phyloP scores from a whole-genome alignment of 345 rosid genomes.

The Brassica carinata region DNA sequence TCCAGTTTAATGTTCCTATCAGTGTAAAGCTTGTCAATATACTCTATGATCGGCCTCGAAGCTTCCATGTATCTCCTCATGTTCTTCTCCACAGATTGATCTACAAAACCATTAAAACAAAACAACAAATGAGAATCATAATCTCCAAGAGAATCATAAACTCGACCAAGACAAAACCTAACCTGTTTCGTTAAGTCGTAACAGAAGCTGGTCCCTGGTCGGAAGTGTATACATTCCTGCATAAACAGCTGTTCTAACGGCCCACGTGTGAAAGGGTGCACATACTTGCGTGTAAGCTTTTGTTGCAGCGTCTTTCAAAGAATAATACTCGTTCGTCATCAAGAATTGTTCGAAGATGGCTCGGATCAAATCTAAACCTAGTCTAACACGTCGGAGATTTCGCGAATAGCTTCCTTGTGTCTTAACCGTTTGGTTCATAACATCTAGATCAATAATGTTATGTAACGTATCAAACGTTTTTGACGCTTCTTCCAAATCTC shows the following conservation, averaged over 20 bases:
- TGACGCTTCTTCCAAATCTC: slow-evolving; percentile 66
- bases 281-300: slow-evolving; percentile 80
- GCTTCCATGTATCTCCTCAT: slow-evolving; percentile 73
- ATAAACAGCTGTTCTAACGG: slow-evolving; percentile 79
- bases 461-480: slow-evolving; percentile 48
- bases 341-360: slow-evolving; percentile 71
- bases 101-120: slow-evolving; percentile 38
- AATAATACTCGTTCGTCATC: slow-evolving; percentile 46
- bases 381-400: slow-evolving; percentile 75
- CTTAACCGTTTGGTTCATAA: slow-evolving; percentile 58
- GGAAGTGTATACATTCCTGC: slow-evolving; percentile 91
- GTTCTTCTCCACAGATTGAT: slow-evolving; percentile 65
- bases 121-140: background rate
- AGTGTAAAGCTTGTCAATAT: slow-evolving; percentile 67
- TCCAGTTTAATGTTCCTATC: slow-evolving; percentile 69
- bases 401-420: slow-evolving; percentile 68
- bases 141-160: background rate
- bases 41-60: slow-evolving; percentile 56
- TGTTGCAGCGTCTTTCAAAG: slow-evolving; percentile 75
- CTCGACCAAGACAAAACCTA: slow-evolving; percentile 9
- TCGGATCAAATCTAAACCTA: slow-evolving; percentile 80
- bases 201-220: slow-evolving; percentile 64
- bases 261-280: slow-evolving; percentile 81
- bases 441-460: slow-evolving; percentile 57
- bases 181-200: slow-evolving; percentile 77